Evolutionary conservation across 2,329 filamentous ascomycete species (phyloP).

Genomic region (Fusarium sp.): DNA sequence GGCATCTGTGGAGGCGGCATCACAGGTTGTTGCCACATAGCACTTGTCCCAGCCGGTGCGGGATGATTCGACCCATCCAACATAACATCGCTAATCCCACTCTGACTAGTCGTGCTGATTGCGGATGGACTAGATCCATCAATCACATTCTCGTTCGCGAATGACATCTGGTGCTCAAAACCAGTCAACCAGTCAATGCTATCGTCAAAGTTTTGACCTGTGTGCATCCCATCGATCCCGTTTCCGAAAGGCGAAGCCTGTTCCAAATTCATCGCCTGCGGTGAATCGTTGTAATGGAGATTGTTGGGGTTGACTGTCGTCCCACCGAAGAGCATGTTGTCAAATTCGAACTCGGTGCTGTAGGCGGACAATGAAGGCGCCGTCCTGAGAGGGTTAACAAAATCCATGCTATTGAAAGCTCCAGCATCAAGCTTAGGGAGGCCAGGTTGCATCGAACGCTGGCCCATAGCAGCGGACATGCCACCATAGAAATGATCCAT

Average conservation of each 20-base stretch:
- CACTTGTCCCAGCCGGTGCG: constrained; percentile 62
- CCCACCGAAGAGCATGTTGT: constrained; percentile 73
- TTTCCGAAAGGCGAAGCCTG: constrained; percentile 69
- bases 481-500: constrained; percentile 75
- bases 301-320: constrained; percentile 76
- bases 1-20: constrained; percentile 76
- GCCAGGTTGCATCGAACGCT: constrained; percentile 73
- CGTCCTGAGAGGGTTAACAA: constrained; percentile 77
- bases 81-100: constrained; percentile 91
- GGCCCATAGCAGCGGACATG: constrained; percentile 76
- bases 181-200: constrained; percentile 84
- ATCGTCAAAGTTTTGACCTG: constrained; percentile 74
- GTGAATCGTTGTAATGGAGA: constrained; percentile 86
- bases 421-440: constrained; percentile 88
- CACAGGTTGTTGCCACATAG: constrained; percentile 77
- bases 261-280: constrained; percentile 73
- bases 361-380: constrained; percentile 75
- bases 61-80: constrained; percentile 81
- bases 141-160: constrained; percentile 81
- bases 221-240: constrained; percentile 67
- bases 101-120: constrained; percentile 94
- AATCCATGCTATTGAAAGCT: constrained; percentile 72
- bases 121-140: constrained; percentile 96
- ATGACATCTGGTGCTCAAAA: constrained; percentile 81
- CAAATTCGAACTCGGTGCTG: constrained; percentile 62